A percentile compares a stretch with the other conserved stretches of the same genome.
phyloP scores from a whole-genome alignment of 257 asterid species.

The Ilex aquifolium region DNA sequence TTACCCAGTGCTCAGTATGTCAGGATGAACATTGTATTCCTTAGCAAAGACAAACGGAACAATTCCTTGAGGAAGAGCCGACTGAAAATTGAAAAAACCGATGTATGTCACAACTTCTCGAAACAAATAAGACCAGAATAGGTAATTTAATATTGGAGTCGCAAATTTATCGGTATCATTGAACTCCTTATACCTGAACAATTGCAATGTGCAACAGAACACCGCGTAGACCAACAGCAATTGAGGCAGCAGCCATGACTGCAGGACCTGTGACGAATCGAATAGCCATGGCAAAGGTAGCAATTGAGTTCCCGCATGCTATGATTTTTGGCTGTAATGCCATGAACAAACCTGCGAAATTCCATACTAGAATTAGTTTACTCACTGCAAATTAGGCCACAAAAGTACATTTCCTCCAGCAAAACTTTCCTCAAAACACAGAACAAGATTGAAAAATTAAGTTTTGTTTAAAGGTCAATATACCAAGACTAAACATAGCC shows the following conservation, averaged over 20 bases:
- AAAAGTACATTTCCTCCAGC: too few relatives aligned
- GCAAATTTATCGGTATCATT: too few relatives aligned
- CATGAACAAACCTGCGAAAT: slow-evolving; percentile 39
- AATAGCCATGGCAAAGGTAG: slow-evolving; percentile 35
- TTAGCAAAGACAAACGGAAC: slow-evolving; percentile 46
- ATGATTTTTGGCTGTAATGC: slow-evolving; percentile 42
- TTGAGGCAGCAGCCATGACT: slow-evolving; percentile 46
- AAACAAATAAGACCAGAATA: too few relatives aligned
- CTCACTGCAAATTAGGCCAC: too few relatives aligned
- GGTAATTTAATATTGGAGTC: too few relatives aligned
- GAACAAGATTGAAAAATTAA: too few relatives aligned
- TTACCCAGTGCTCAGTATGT: slow-evolving; percentile 44
- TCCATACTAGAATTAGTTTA: background rate
- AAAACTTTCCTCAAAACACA: too few relatives aligned
- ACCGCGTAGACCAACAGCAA: slow-evolving; percentile 37
- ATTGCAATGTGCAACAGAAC: slow-evolving; percentile 33
- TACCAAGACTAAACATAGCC: slow-evolving; percentile 56
- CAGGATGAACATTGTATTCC: slow-evolving; percentile 47
- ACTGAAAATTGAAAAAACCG: slow-evolving; percentile 13
- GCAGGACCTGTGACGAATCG: slow-evolving; percentile 45
- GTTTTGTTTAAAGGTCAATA: background rate
- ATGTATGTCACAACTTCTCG: too few relatives aligned
- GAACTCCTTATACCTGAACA: slow-evolving; percentile 26
- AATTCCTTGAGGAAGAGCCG: slow-evolving; percentile 47
- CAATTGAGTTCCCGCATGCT: slow-evolving; percentile 42